Conservation (phyloP, 2,329 filamentous ascomycete genomes). For the Davidsoniella eucalypti region DNA sequence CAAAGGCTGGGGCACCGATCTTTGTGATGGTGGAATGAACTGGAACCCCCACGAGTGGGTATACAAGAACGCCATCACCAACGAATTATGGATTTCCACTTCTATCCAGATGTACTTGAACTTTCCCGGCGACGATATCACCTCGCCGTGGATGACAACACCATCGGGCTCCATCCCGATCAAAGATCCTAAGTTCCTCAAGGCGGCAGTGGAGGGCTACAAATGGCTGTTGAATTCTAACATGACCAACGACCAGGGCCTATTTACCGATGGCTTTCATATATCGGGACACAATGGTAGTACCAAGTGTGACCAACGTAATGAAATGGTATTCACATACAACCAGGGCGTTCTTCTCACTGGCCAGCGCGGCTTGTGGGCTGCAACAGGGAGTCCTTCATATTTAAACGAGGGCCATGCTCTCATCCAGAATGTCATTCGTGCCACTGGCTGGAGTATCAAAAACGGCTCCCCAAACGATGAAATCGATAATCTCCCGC, state of each 20-base stretch:
- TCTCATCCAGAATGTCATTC: slow-evolving; percentile 58
- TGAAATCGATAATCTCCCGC: slow-evolving; percentile 18
- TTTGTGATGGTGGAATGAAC: slow-evolving; percentile 77
- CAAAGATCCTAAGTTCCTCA: slow-evolving; percentile 46
- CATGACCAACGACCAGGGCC: slow-evolving; percentile 60
- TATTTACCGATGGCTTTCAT: slow-evolving; percentile 83
- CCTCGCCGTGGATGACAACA: slow-evolving; percentile 41
- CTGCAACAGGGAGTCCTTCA: slow-evolving; percentile 51
- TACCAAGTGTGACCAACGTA: slow-evolving; percentile 55
- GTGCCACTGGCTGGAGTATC: slow-evolving; percentile 60
- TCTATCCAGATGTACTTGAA: slow-evolving; percentile 80
- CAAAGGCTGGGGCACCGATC: slow-evolving; percentile 61
- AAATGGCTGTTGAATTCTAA: slow-evolving; percentile 62
- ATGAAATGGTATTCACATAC: slow-evolving; percentile 88
- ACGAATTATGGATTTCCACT: slow-evolving; percentile 73
- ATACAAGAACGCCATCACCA: slow-evolving; percentile 95
- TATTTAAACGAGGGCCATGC: slow-evolving; percentile 67
- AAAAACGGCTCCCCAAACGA: slow-evolving; percentile 26
- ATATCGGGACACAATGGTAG: slow-evolving; percentile 28
- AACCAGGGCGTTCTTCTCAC: slow-evolving; percentile 86
- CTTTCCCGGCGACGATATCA: slow-evolving; percentile 65
- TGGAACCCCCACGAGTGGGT: slow-evolving; percentile 70
- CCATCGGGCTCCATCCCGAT: slow-evolving; percentile 14
- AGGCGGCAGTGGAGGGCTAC: slow-evolving; percentile 62
- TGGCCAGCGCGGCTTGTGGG: slow-evolving; percentile 64